Evolutionary conservation across 306 rosid genomes (phyloP), one percentile per base, ranked within the genome.

Genomic region (Pachyrhizus erosus): DNA sequence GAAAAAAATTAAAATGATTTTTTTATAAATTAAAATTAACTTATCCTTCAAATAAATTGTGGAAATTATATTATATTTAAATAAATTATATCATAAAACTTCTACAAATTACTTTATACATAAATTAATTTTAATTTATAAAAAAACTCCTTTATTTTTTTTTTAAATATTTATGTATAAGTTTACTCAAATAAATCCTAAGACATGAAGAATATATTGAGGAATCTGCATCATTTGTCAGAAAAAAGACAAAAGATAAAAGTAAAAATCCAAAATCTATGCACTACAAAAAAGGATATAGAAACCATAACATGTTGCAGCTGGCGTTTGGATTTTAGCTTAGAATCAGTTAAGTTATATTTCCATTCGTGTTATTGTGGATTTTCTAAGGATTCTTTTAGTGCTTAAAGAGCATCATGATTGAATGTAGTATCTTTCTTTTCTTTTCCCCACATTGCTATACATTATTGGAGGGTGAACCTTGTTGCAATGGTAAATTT

Each of bases 261-360:
- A 43, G 15, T 4, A 51, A 39, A 51, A 60, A 49, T 8, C 21
- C 43, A 68, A 68, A 39, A 33, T 57, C 78, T 62, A 27, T 23
- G 40, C 20, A 23, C 43, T 31, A 14, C 11, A 31, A 14, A 31
- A 14, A 77, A 58, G 21, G 57, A 40, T 40, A 51, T 8, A 51
- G 23, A 49, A 66, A 37, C 17, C 75, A 39, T 65, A 10, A 23
- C 18, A 39, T 15, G 68, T 29, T 51, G 75, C 66, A 51, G 54
- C 21, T 78, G 52, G 54, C 7, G 3, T 78, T 66, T 39, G 68
- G 43, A 67, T 68, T 18, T 34, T 46, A 13, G 31, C 73, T 62
- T 18, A n/a, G 20, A 62, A 26, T 60, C n/a, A 40, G 29, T 34
- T 37, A 18, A 39, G 13, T 54, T 57, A 57, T n/a, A 55, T 39